Evolutionary conservation across 257 asterid genomes (phyloP), one percentile per base, ranked within the genome.

Genomic region (Gentiana dahurica): DNA sequence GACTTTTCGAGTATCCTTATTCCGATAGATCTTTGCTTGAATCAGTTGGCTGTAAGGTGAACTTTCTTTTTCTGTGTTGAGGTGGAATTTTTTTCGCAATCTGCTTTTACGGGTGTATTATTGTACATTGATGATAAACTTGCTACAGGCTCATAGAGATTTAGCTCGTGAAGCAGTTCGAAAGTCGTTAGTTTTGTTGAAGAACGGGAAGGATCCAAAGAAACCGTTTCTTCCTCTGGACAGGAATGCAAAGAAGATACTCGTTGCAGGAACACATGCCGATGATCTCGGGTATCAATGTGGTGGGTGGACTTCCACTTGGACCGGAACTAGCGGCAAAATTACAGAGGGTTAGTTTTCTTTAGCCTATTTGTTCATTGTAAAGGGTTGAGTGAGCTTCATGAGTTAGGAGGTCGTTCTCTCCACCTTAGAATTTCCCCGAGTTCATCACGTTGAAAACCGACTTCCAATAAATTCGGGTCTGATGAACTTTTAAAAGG

Each of bases 211-310:
- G 74, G 87, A 85, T 68, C 77, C 80, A 59, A 76, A 81, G 66
- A 83, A 56, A 68, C 85, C 96, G 47, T 71, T 91, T 52, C 89
- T 91, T 69, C 98, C 98, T 3, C 72, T 91, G 34, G 78, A 82
- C 68, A 85, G 71, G 81, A 87, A 77, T 36, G 86, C 85, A 44
- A 83, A 85, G 65, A 77, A 74, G 63, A 73, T 91, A 62, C 93
- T 91, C 6, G 78, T 91, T 64, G 81, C 96, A 4, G 98, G 98
- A 60, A 71, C 87, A 36, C 98, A 91, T 78, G 96, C 95, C 62
- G 98, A 87, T 77, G 82, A 91, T 77, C 98, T 91, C 63, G 98
- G 98, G 62, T 85, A 81, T 73, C 98, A 87, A 48, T 91, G 98
- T 61, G 97, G 97, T 34, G 97, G 97, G 46, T 90, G 97, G 97